Evolutionary conservation across 352 stramenopile genomes (phyloP).

Genomic region (Thraustotheca clavata): DNA sequence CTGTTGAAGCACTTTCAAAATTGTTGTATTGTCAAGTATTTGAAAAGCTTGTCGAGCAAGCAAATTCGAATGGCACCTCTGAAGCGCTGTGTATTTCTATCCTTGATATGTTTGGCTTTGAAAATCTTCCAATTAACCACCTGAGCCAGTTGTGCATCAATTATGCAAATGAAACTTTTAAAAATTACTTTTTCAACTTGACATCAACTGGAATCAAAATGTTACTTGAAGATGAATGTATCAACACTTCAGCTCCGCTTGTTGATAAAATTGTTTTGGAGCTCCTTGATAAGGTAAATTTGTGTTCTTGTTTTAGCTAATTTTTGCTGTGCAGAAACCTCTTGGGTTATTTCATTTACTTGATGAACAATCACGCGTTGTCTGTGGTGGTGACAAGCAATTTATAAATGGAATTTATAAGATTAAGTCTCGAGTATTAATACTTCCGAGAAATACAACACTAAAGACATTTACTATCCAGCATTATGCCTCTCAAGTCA

Average conservation of each 20-base stretch:
- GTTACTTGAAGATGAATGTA: constrained; percentile 55
- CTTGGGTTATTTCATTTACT: constrained; percentile 87
- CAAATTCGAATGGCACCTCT: constrained; percentile 76
- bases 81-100: constrained; percentile 85
- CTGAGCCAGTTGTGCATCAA: constrained; percentile 92
- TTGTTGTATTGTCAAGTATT: constrained; percentile 95
- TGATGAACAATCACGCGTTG: constrained; percentile 92
- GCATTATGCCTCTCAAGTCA: constrained; percentile 77
- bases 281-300: constrained; percentile 57
- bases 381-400: constrained; percentile 67
- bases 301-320: not conserved
- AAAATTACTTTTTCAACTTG: constrained; percentile 89
- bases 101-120: constrained; percentile 96
- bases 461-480: constrained; percentile 70
- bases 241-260: constrained; percentile 55
- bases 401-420: constrained; percentile 75
- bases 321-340: constrained; percentile 25
- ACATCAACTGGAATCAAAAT: constrained; percentile 93
- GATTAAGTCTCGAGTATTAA: constrained; percentile 68
- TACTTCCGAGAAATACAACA: constrained; percentile 76
- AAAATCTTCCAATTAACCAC: constrained; percentile 84
- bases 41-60: constrained; percentile 90
- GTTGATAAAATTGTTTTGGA: constrained; percentile 90
- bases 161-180: constrained; percentile 87
- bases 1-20: constrained; percentile 75